These are phyloP conservation scores for Fusarium sp. DNA, from an alignment of 2,329 filamentous ascomycete genomes.

Conservation along the genomic window DNA sequence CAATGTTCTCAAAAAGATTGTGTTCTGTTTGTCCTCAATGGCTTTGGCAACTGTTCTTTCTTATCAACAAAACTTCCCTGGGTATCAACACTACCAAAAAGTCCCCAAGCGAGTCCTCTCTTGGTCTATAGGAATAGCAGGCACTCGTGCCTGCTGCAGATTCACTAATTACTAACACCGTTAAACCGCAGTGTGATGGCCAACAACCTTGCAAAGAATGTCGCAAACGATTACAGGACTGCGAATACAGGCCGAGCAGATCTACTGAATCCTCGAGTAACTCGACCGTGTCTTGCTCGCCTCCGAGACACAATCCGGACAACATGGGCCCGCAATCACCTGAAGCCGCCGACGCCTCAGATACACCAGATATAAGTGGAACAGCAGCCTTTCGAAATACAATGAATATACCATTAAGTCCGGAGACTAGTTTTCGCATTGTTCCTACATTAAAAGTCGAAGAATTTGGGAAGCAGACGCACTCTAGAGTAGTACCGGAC, in stretches of 20 bases:
- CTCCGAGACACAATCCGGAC: slow-evolving; percentile 1
- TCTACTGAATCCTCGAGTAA: slow-evolving; percentile 1
- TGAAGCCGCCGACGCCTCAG: background rate
- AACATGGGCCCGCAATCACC: background rate
- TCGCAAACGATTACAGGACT: slow-evolving; percentile 54
- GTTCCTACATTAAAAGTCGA: slow-evolving; percentile 56
- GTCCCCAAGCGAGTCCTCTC: too few relatives aligned
- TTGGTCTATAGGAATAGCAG: background rate
- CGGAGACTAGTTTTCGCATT: background rate
- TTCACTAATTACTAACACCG: slow-evolving; percentile 6
- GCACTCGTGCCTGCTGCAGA: background rate
- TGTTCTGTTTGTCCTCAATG: background rate
- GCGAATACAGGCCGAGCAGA: slow-evolving; percentile 17
- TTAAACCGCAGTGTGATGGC: slow-evolving; percentile 66
- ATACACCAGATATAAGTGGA: background rate
- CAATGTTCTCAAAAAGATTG: background rate
- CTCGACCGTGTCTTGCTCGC: background rate
- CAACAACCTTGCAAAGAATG: slow-evolving; percentile 69
- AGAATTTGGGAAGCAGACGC: slow-evolving; percentile 66
- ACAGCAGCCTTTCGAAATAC: background rate
- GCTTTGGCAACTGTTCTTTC: background rate
- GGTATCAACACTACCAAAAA: background rate
- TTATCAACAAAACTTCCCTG: background rate
- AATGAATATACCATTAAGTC: background rate
- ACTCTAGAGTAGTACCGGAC: slow-evolving; percentile 70